phyloP scores from a whole-genome alignment of 2,329 filamentous ascomycete genomes.

The Nemania abortiva region DNA sequence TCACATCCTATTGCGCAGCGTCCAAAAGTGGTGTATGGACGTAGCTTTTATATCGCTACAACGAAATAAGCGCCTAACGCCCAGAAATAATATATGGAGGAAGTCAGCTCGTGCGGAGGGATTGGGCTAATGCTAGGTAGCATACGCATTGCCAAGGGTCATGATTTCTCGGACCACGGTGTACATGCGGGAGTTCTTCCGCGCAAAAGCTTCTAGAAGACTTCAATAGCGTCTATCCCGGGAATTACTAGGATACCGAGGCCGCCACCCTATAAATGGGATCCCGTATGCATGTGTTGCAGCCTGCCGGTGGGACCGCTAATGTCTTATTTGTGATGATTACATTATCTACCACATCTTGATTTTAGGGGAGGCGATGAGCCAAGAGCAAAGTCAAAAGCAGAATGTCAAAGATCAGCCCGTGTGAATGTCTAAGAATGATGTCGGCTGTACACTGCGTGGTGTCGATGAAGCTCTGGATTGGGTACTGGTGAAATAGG shows the following conservation, averaged over 20 bases:
- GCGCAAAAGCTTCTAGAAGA: constrained; percentile 31
- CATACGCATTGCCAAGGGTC: background rate
- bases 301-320: background rate
- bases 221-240: constrained; percentile 10
- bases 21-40: background rate
- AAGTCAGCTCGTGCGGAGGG: background rate
- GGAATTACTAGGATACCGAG: constrained; percentile 14
- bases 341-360: background rate
- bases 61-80: background rate
- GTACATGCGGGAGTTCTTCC: background rate
- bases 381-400: background rate
- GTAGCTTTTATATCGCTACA: background rate
- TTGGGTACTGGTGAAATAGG: constrained; percentile 16
- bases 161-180: too few species aligned
- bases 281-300: constrained; percentile 13
- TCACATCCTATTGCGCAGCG: background rate
- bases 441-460: constrained; percentile 9
- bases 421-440: background rate
- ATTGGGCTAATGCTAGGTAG: background rate
- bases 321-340: constrained; percentile 16
- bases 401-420: background rate
- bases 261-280: background rate
- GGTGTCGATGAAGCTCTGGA: constrained; percentile 8
- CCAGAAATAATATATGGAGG: background rate
- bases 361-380: constrained; percentile 12